These are phyloP conservation scores for Allium fistulosum DNA, from an alignment of 106 monocot genomes.

Conservation along the genomic window DNA sequence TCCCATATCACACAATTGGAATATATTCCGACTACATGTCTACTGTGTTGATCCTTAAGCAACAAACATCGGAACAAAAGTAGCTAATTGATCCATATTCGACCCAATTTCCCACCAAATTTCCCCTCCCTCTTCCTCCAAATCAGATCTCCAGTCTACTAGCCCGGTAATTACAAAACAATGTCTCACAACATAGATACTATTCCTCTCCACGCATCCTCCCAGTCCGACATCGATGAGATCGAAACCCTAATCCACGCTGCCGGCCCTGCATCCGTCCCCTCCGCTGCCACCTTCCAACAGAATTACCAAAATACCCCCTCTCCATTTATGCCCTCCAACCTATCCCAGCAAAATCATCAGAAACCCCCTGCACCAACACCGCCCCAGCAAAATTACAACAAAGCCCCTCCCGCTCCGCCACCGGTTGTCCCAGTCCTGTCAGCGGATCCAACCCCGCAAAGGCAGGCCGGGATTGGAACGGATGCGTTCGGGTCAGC, in stretches of 20 bases:
- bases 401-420: conserved; percentile 30
- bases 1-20: too few species aligned
- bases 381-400: conserved; percentile 19
- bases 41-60: too few species aligned
- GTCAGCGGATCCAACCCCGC: conserved; percentile 14
- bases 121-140: too few species aligned
- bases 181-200: conserved; percentile 46
- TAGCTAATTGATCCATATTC: too few species aligned
- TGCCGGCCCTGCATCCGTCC: conserved; percentile 36
- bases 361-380: background rate
- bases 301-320: background rate
- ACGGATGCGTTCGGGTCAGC: conserved; percentile 65
- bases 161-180: too few species aligned
- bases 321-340: conserved; percentile 24
- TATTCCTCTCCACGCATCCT: conserved; percentile 67
- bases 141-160: too few species aligned
- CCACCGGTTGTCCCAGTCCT: conserved; percentile 17
- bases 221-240: conserved; percentile 99
- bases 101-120: too few species aligned
- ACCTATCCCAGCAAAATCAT: conserved; percentile 12
- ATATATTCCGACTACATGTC: too few species aligned
- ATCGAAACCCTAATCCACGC: conserved; percentile 74
- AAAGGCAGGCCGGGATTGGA: conserved; percentile 7
- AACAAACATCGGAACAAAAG: too few species aligned
- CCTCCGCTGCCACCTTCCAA: conserved; percentile 3